Conservation (phyloP, 148 eudicot genomes). For the Selenicereus undatus region DNA sequence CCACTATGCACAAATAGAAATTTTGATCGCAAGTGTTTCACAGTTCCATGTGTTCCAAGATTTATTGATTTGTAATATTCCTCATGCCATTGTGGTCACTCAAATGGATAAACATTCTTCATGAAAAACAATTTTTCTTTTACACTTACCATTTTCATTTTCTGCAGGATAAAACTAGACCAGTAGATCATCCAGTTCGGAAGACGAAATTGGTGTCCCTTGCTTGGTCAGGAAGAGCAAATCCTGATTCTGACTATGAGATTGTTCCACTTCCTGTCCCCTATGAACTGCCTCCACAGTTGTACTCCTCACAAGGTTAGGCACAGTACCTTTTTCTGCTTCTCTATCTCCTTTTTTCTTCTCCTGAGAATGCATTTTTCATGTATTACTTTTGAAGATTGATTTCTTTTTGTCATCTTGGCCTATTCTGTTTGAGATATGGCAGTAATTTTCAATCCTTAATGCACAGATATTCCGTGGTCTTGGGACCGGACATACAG, state of each 20-base stretch:
- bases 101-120: not conserved
- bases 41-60: not conserved
- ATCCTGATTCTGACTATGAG: constrained; percentile 38
- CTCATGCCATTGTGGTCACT: not conserved
- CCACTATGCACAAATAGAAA: not conserved
- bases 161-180: constrained; percentile 35
- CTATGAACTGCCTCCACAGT: constrained; percentile 83
- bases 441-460: not conserved
- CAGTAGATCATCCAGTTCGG: constrained; percentile 25
- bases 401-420: not conserved
- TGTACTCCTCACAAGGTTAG: constrained; percentile 70
- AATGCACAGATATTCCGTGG: constrained; percentile 89
- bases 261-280: constrained; percentile 72
- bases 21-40: not conserved
- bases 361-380: not conserved
- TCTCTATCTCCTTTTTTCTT: not conserved
- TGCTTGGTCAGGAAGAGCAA: constrained; percentile 42
- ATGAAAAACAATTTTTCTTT: not conserved
- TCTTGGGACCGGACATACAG: constrained; percentile 83
- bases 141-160: not conserved
- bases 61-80: not conserved
- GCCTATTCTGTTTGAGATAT: not conserved
- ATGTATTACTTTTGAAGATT: not conserved
- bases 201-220: constrained; percentile 68
- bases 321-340: not conserved